These are phyloP conservation scores for Spergularia bocconei DNA, from an alignment of 148 eudicot genomes.

Conservation along the genomic window DNA sequence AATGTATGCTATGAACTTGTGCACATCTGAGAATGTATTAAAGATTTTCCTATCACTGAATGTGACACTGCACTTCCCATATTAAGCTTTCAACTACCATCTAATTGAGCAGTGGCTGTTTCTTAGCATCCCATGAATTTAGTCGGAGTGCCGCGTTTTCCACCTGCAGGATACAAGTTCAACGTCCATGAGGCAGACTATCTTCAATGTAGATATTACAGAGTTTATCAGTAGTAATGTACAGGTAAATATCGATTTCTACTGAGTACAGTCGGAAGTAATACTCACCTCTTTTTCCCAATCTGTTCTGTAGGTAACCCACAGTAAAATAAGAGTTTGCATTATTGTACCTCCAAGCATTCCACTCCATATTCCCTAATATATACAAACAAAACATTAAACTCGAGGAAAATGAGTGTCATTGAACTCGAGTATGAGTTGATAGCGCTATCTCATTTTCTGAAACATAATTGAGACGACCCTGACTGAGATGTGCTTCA, in stretches of 20 bases:
- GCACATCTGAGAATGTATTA: background rate
- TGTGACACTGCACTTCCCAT: background rate
- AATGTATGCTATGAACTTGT: background rate
- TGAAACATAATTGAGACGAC: too few species aligned
- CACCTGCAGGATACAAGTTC: slow-evolving; percentile 28
- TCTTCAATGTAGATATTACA: too few species aligned
- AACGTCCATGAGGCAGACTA: background rate
- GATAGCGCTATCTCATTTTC: too few species aligned
- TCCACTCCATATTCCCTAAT: slow-evolving; percentile 81
- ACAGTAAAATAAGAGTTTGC: slow-evolving; percentile 59
- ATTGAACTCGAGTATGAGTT: background rate
- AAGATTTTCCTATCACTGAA: background rate
- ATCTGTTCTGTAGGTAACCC: slow-evolving; percentile 36
- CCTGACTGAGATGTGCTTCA: too few species aligned
- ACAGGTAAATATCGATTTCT: too few species aligned
- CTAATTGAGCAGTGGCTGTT: slow-evolving; percentile 32
- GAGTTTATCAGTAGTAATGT: too few species aligned
- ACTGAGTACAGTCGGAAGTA: background rate
- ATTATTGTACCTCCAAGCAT: slow-evolving; percentile 81
- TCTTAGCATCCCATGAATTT: slow-evolving; percentile 32
- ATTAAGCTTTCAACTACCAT: background rate
- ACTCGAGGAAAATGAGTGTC: background rate
- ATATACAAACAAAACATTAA: background rate
- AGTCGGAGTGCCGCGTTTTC: slow-evolving; percentile 37
- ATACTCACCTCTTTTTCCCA: slow-evolving; percentile 50